A percentile compares a stretch with the other conserved stretches of the same genome.
Conservation (phyloP, 2,329 filamentous ascomycete species). For the Atkinsonella texensis region DNA sequence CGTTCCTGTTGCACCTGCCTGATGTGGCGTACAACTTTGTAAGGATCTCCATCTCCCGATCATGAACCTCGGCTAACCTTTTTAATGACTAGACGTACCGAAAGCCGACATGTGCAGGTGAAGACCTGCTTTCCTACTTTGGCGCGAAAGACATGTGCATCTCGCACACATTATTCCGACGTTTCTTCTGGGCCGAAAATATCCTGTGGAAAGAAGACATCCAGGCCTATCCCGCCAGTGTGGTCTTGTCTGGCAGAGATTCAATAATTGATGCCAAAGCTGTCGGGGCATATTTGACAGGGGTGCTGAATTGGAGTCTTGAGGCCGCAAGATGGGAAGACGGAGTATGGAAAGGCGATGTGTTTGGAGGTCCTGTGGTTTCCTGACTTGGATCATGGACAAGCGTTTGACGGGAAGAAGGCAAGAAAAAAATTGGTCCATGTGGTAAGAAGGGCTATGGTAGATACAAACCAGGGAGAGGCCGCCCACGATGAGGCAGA, state of each 20-base stretch:
- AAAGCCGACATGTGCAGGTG: slow-evolving; percentile 35
- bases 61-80: no score
- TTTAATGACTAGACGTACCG: slow-evolving; percentile 29
- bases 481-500: no score
- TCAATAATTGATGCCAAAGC: slow-evolving; percentile 41
- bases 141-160: slow-evolving; percentile 46
- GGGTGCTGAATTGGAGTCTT: no score
- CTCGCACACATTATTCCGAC: slow-evolving; percentile 41
- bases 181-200: slow-evolving; percentile 52
- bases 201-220: slow-evolving; percentile 48
- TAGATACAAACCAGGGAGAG: no score
- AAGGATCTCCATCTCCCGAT: no score
- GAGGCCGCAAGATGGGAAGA: slow-evolving; percentile 10
- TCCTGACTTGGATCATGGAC: slow-evolving; percentile 41
- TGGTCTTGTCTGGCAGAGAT: slow-evolving; percentile 38
- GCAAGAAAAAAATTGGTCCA: slow-evolving; percentile 19
- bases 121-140: slow-evolving; percentile 49
- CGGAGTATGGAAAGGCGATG: slow-evolving; percentile 21
- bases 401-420: slow-evolving; percentile 32
- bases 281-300: slow-evolving; percentile 40
- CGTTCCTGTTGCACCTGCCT: slow-evolving; percentile 46
- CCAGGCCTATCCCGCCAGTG: slow-evolving; percentile 27
- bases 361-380: slow-evolving; percentile 42
- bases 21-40: slow-evolving; percentile 52
- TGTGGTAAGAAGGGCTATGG: no score